Evolutionary conservation across 2,329 filamentous ascomycete genomes (phyloP), one percentile per base, ranked within the genome.

Genomic region (Microsporum ferrugineum): DNA sequence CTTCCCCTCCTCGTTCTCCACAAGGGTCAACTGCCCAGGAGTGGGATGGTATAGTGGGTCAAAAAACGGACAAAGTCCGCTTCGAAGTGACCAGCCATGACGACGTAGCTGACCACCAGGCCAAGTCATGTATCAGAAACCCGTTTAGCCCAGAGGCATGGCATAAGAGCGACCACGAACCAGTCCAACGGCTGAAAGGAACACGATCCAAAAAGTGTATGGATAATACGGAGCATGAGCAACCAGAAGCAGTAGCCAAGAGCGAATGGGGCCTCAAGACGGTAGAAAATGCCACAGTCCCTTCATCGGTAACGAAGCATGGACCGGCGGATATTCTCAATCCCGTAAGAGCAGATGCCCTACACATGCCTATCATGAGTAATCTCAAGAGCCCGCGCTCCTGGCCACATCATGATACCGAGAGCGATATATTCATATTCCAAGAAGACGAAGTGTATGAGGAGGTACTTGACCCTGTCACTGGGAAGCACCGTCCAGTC

Each of bases 401-500:
- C 17, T n/a, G 39, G 39, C 39, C 39, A 43, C 5, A 43, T 14
- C 14, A 6, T 17, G 17, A 29, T 23, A 29, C 8, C 12, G 14
- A 23, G 2, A 10, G 7, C 3, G 38, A 62, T 47, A 55, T 62
- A 38, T 63, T 56, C 34, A 60, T 65, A n/a, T 59, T 64, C 10
- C 60, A 66, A 23, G 65, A 66, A 3, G 64, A 68, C 33, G 51
- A 69, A 51, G 64, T 68, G 7, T 69, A 64, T 45, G 65, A 68
- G 58, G 63, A 66, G 59, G 57, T 67, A 29, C 59, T 57, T 5
- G 66, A 67, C 53, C 45, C 33, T 12, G 39, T 66, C 23, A 66
- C 66, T 2, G 68, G 66, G 7, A 65, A 65, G 56, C 60, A 61
- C 5, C 59, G 63, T 47, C 61, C 59, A 10, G 23, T 66, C 5